Base-by-base conservation (phyloP, 805 yeast genomes). In the Candida sphagnicola region DNA sequence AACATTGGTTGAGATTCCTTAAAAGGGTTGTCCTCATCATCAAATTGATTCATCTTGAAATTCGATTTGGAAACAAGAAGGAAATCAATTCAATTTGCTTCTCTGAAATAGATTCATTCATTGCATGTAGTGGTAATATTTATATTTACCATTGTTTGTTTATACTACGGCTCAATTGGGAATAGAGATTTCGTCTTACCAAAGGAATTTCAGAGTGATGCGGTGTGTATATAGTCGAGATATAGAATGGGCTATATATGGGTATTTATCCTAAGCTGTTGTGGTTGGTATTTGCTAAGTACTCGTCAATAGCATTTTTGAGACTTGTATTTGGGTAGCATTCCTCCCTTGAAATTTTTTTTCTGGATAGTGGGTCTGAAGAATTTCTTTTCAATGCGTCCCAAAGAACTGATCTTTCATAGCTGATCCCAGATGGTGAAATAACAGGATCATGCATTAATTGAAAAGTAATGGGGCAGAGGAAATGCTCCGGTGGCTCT, bases 381-480 rank as follows among this genome's bases (percentile, higher is more conserved):
- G 53, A 37, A 34, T 45, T 47, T 34, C 49, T 52, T 5, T 31
- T 37, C 37, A 67, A 46, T 44, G 62, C 63, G 40, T 60, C 59
- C 33, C 55, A 39, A 10, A 70, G 44, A 53, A 62, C 57, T 2
- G 70, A 43, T 35, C 61, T 56, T 42, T 71, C 75, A 40, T 63
- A 71, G 1, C 73, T 55, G 17, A 62, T 62, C 3, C 75, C 75
- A 12, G 69, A 56, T 8, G 69, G 69, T 4, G 70, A 58, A n/a
- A 71, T 52, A 4, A 71, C 75, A 1, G 75, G 76, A 26, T 70
- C 74, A 31, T 44, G 45, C 42, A 67, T 65, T 23, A 68, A 34
- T 29, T 57, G 54, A 49, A 67, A 66, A 8, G 71, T 62, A n/a
- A 68, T 68, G 5, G 74, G 74, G 41, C 67, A 72, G 6, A 62